These are phyloP conservation scores for Umbelopsis sp. DNA, from an alignment of 371 early-diverging fungal genomes.

Conservation along the genomic window DNA sequence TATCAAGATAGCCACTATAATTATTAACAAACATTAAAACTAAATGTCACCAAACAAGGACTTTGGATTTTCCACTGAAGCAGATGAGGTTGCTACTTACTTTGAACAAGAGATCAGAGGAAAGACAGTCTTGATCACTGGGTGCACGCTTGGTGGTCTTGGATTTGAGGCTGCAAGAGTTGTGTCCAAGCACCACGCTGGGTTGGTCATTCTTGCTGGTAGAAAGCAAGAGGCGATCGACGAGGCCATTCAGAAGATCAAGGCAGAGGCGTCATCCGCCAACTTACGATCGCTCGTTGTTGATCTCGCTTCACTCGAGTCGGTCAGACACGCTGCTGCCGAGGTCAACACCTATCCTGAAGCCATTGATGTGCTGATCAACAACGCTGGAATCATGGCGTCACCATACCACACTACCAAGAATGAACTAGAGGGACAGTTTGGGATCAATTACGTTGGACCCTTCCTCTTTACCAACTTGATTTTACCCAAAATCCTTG, in stretches of 20 bases:
- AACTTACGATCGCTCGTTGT: background rate
- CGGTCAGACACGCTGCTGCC: background rate
- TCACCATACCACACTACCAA: slow-evolving; percentile 49
- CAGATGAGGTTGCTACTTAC: background rate
- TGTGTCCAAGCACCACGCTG: background rate
- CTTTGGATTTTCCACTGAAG: background rate
- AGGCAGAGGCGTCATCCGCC: background rate
- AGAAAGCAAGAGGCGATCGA: slow-evolving; percentile 7
- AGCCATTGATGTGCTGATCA: slow-evolving; percentile 46
- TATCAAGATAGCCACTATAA: background rate
- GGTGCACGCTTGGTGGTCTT: background rate
- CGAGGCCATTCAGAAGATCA: background rate
- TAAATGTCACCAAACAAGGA: background rate
- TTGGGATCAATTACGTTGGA: slow-evolving; percentile 65
- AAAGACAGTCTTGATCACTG: background rate
- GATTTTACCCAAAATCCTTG: background rate
- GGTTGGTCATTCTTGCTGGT: background rate
- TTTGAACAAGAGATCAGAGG: background rate
- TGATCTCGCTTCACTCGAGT: background rate
- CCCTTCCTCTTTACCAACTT: slow-evolving; percentile 44
- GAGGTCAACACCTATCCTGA: background rate
- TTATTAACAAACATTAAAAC: background rate
- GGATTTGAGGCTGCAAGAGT: background rate
- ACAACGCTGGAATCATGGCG: slow-evolving; percentile 62
- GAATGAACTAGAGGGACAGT: slow-evolving; percentile 61